Conservation (phyloP, 2,329 filamentous ascomycete genomes). For the Neopestalotiopsis clavispora region DNA sequence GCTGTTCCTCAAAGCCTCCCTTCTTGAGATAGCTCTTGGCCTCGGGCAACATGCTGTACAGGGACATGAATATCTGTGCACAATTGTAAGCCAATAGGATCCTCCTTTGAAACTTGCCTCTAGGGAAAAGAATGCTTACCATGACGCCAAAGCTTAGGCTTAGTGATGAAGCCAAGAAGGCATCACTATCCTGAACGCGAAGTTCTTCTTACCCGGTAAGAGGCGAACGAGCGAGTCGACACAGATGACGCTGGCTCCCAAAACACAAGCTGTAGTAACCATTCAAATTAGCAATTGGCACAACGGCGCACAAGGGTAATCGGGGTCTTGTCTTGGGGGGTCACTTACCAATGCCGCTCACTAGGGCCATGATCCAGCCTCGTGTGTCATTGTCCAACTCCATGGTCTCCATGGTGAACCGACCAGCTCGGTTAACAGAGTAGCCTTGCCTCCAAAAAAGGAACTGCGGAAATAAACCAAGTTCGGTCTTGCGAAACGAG, state of each 20-base stretch:
- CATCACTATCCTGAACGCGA: slow-evolving; percentile 85
- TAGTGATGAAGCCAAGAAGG: slow-evolving; percentile 84
- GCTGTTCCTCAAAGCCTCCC: slow-evolving; percentile 68
- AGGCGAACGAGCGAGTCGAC: slow-evolving; percentile 78
- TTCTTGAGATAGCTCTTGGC: slow-evolving; percentile 77
- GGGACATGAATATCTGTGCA: slow-evolving; percentile 80
- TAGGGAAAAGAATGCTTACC: slow-evolving; percentile 58
- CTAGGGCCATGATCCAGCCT: slow-evolving; percentile 91
- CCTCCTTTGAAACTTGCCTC: background rate
- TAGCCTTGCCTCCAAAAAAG: background rate
- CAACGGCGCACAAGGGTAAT: background rate
- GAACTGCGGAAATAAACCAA: background rate
- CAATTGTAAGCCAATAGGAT: slow-evolving; percentile 3
- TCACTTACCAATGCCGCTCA: slow-evolving; percentile 72
- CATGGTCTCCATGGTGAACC: slow-evolving; percentile 43
- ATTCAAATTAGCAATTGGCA: slow-evolving; percentile 20
- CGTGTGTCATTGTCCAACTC: slow-evolving; percentile 78
- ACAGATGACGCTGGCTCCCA: slow-evolving; percentile 85
- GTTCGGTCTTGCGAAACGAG: background rate
- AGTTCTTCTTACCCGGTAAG: slow-evolving; percentile 75
- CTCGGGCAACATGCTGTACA: slow-evolving; percentile 92
- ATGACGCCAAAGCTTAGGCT: slow-evolving; percentile 96
- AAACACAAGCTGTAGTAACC: slow-evolving; percentile 58
- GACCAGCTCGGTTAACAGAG: background rate
- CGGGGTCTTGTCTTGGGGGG: slow-evolving; percentile 17